Evolutionary conservation across 2,329 filamentous ascomycete genomes (phyloP), one percentile per base, ranked within the genome.

Genomic region (Fusarium concolor): DNA sequence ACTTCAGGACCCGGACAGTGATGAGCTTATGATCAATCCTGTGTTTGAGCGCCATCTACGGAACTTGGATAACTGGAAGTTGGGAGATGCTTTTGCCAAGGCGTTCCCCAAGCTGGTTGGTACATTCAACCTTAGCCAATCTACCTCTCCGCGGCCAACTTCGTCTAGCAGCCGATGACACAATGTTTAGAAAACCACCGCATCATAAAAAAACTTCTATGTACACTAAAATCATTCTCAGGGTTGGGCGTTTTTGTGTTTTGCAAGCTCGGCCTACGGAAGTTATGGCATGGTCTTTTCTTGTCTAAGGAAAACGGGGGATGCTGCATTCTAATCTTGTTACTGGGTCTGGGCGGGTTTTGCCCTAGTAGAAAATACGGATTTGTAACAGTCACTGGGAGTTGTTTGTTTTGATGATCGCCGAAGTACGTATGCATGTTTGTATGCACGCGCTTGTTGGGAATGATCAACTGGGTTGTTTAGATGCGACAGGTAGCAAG

Each of bases 11-110:
- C 83, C 85, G 0, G 84, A 83, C 5, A 80, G 81, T 7, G 87
- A 90, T 10, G 90, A 94, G 72, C 82, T 93, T 62, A 84, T 92
- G 67, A 93, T 97, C 66, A 97, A 96, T 68, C 93, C 93, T 0
- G 92, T 93, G 0, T 97, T 97, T 76, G 92, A 96, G 79, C 84
- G 88, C 37, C 94, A 97, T 76, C 75, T 97, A 47, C 81, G 90
- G 5, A 85, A 92, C 42, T 75, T 94, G 38, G 86, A 89, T 61
- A 97, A 97, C 74, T 97, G 94, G 94, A 91, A 88, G 60, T 75
- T 97, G 3, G 93, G 93, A 0, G 85, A 87, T 7, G 82, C 83
- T 3, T 96, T 96, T 77, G 84, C 85, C 22, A 83, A 85, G 63
- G 82, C 85, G 0, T 93, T 91, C 71, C 92, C 93, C 0, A 76